Evolutionary conservation across 345 rosid species (phyloP).

Genomic region (Excoecaria agallocha): DNA sequence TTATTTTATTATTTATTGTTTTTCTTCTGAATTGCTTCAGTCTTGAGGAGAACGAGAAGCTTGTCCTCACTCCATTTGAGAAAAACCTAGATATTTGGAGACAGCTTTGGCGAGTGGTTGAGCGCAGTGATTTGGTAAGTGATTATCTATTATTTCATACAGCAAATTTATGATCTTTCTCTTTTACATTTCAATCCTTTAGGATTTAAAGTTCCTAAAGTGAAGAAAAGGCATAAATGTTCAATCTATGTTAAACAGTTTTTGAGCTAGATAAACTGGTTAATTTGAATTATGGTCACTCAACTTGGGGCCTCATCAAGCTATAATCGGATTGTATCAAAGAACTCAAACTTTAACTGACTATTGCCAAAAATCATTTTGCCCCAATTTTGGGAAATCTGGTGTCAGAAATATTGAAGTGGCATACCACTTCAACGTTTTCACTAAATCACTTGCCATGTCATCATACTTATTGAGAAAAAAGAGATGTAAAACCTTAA

Average conservation of each 20-base stretch:
- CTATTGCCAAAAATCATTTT: no score
- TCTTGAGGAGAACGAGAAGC: conserved; percentile 92
- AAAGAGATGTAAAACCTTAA: no score
- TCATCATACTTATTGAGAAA: no score
- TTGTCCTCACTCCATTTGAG: conserved; percentile 94
- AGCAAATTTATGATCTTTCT: not conserved
- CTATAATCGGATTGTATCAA: no score
- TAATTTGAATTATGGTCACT: no score
- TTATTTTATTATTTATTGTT: conserved; percentile 3
- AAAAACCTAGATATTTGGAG: conserved; percentile 98
- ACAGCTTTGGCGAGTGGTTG: conserved; percentile 98
- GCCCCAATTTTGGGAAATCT: no score
- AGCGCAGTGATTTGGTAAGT: conserved; percentile 89
- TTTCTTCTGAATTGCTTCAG: conserved; percentile 36
- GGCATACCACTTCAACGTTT: no score
- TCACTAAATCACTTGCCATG: no score
- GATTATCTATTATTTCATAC: conserved; percentile 1
- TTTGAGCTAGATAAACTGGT: not conserved
- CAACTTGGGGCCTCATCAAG: no score
- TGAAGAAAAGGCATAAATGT: not conserved
- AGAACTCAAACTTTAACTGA: no score
- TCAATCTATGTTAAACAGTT: not conserved
- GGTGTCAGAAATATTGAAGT: no score
- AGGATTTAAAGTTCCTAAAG: not conserved
- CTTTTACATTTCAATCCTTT: not conserved